Conservation (phyloP, 768 basidiomycete species). For the Auricularia cornea region DNA sequence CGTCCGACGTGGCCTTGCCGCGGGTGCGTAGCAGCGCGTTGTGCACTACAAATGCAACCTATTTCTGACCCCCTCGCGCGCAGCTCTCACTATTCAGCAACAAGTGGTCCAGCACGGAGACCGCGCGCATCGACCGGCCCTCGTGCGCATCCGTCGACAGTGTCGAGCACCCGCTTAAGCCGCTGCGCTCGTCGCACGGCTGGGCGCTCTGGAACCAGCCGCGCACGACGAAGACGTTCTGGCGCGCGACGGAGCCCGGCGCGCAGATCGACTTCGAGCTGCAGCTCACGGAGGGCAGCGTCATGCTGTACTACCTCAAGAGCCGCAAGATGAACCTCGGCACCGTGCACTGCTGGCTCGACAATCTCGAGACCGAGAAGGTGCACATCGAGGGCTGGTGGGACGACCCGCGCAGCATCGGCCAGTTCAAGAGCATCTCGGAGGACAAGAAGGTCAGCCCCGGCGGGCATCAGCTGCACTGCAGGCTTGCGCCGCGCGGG, state of each 20-base stretch:
- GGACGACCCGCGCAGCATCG: not conserved
- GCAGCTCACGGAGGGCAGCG: not conserved
- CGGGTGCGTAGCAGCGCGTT: not conserved
- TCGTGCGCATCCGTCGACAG: slow-evolving; percentile 2
- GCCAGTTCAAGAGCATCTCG: not conserved
- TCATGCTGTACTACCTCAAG: slow-evolving; percentile 3
- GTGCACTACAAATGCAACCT: too few species aligned
- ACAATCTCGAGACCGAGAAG: not conserved
- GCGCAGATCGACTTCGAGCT: not conserved
- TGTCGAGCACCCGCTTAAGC: not conserved
- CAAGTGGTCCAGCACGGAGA: not conserved
- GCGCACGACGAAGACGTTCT: not conserved
- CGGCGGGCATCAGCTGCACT: not conserved
- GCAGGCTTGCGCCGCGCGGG: not conserved
- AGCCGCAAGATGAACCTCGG: slow-evolving; percentile 3
- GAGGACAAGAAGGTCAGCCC: not conserved
- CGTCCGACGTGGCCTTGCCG: not conserved
- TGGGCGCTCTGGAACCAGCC: slow-evolving; percentile 3
- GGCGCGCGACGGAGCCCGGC: slow-evolving; percentile 3
- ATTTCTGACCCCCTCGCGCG: not conserved
- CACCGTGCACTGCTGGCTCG: not conserved
- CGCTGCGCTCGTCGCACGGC: not conserved
- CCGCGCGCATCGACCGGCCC: not conserved
- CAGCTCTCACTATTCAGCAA: not conserved
- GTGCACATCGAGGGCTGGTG: not conserved